phyloP scores from a whole-genome alignment of 805 yeast genomes.

The Kuraishia piskuri region DNA sequence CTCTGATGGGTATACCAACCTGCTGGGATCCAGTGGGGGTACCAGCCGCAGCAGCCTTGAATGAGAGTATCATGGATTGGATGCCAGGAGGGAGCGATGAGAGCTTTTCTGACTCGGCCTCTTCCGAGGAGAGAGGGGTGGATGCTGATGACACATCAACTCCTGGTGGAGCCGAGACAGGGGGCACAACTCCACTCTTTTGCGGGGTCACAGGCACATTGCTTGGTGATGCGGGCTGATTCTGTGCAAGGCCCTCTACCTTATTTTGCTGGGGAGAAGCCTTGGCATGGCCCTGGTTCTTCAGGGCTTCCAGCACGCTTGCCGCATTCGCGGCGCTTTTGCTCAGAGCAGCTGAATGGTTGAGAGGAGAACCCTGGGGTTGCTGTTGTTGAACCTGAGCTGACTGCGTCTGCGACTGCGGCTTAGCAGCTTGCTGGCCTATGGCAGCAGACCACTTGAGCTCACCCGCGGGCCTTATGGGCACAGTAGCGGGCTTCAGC shows the following conservation, averaged over 20 bases:
- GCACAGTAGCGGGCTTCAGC: conserved; percentile 26
- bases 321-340: conserved; percentile 26
- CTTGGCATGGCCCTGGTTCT: conserved; percentile 16
- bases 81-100: conserved; percentile 26
- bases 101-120: conserved; percentile 17
- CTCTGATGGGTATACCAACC: conserved; percentile 5
- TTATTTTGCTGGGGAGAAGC: conserved; percentile 9
- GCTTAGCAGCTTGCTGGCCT: conserved; percentile 13
- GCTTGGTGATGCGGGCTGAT: conserved; percentile 3
- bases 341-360: conserved; percentile 10
- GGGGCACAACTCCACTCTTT: background rate
- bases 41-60: conserved; percentile 15
- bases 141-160: background rate
- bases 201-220: conserved; percentile 4
- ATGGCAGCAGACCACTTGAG: conserved; percentile 24
- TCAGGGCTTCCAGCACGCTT: conserved; percentile 26
- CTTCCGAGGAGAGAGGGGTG: conserved; percentile 9
- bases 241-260: background rate
- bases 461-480: conserved; percentile 20
- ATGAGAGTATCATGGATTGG: conserved; percentile 21
- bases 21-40: background rate
- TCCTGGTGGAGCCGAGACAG: background rate
- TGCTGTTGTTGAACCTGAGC: conserved; percentile 6
- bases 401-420: conserved; percentile 1
- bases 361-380: conserved; percentile 8